Evolutionary conservation across 192 early-diverging fungal species (phyloP).

Genomic region (Jimgerdemannia flammicorona): DNA sequence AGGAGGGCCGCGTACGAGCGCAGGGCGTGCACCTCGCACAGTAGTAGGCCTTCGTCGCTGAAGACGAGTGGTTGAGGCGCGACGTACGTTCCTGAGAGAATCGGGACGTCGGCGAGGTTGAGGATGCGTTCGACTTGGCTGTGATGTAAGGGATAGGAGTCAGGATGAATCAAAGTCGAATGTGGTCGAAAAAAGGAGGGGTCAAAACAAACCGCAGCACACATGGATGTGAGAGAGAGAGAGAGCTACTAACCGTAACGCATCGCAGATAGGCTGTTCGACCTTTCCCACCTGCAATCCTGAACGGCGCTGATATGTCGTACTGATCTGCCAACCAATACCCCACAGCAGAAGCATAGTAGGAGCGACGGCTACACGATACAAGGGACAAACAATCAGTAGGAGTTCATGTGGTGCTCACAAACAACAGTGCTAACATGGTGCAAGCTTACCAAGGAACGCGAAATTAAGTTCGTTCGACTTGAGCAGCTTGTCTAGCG

Average conservation of each 20-base stretch:
- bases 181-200: too few species aligned
- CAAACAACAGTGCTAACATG: background rate
- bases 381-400: too few species aligned
- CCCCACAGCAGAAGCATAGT: conserved; percentile 34
- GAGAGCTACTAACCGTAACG: conserved; percentile 19
- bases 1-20: conserved; percentile 40
- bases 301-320: conserved; percentile 10
- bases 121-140: conserved; percentile 13
- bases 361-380: conserved; percentile 28
- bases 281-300: conserved; percentile 10
- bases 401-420: background rate
- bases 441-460: conserved; percentile 54
- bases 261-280: conserved; percentile 18
- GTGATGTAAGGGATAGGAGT: background rate
- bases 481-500: conserved; percentile 87
- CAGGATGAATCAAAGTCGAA: too few species aligned
- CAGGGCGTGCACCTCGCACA: conserved; percentile 62
- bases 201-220: too few species aligned
- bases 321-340: conserved; percentile 18
- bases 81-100: conserved; percentile 1
- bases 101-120: conserved; percentile 4
- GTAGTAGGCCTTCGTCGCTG: conserved; percentile 58
- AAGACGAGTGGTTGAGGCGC: conserved; percentile 32
- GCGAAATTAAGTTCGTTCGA: conserved; percentile 97
- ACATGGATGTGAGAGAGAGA: too few species aligned